A percentile compares a stretch with the other conserved stretches of the same genome.
Evolutionary conservation across 2,329 filamentous ascomycete genomes (phyloP).

Genomic region (Gnomoniopsis smithogilvyi): DNA sequence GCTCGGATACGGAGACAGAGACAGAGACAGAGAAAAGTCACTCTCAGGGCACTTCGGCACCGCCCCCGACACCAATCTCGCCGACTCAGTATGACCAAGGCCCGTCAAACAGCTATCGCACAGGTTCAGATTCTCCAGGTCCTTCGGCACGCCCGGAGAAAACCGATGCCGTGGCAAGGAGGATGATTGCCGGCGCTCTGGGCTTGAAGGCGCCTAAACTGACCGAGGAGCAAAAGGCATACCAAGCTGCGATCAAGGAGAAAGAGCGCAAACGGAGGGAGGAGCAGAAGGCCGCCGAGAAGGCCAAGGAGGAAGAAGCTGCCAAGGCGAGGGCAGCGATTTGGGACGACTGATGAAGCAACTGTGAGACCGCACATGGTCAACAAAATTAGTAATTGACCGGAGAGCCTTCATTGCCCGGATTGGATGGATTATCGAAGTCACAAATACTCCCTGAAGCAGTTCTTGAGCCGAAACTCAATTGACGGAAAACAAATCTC

Average conservation of each 20-base stretch:
- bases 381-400: background rate
- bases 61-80: conserved; percentile 66
- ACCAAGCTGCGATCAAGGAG: conserved; percentile 77
- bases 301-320: conserved; percentile 57
- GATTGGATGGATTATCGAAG: too few relatives aligned
- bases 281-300: conserved; percentile 66
- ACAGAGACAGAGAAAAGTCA: conserved; percentile 24
- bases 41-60: conserved; percentile 38
- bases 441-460: too few relatives aligned
- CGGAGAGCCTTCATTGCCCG: background rate
- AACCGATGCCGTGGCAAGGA: conserved; percentile 83
- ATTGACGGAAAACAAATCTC: too few relatives aligned
- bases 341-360: conserved; percentile 68
- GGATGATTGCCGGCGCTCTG: conserved; percentile 85
- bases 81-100: conserved; percentile 36
- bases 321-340: conserved; percentile 79
- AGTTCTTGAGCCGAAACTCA: too few relatives aligned
- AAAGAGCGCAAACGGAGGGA: conserved; percentile 78
- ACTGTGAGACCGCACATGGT: background rate
- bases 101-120: background rate
- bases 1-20: conserved; percentile 35
- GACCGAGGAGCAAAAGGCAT: conserved; percentile 86
- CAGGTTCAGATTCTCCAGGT: background rate
- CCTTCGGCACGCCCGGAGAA: conserved; percentile 67
- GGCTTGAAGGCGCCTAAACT: conserved; percentile 76